Base-by-base conservation (phyloP, 768 basidiomycete genomes). In the Boletus rubroflammeus region DNA sequence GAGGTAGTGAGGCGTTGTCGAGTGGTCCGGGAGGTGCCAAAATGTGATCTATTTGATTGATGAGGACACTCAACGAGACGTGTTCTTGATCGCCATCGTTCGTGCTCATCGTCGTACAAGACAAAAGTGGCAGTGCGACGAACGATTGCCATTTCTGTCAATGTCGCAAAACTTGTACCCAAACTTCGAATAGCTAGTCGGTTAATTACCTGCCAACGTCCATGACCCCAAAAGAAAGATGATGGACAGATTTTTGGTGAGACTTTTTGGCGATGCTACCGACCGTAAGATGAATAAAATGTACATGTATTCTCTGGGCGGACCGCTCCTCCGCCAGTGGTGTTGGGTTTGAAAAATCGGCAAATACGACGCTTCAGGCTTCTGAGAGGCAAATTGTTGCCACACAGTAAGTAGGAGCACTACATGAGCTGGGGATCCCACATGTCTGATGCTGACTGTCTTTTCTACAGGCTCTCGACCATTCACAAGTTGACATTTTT, bases 1-100 rank as follows among this genome's bases (percentile, higher is more conserved):
- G 78, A 11, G 78, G 78, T 25, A 92, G 78, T 3, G 68, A 70
- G 5, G 79, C 68, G 52, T 84, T 83, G 70, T 92, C 90, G 39
- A 91, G 79, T 25, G 73, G 65, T 19, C 86, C 86, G 0, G 88
- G 76, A 28, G 75, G 73, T 28, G 73, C 72, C 36, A 90, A 69
- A 40, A 73, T 72, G 63, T 90, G 77, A 62, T 92, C 90, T 56
- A 92, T 86, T 59, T 80, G 75, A 50, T 78, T 78, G 53, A 81
- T 70, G 58, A 73, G 75, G 38, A 81, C 76, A 47, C 75, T 70
- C 48, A 78, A 60, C 43, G 70, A 67, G 43, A 61, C 54, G 47
- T 64, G 60, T 44, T 50, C 62, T 44, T 19, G 26, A 6, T 36
- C 35, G 25, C 11, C 35, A 36, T 14, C 7, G 23, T 51, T 28